These are phyloP conservation scores for Petasospora fabianii DNA, from an alignment of 1,139 yeast genomes.

Conservation along the genomic window DNA sequence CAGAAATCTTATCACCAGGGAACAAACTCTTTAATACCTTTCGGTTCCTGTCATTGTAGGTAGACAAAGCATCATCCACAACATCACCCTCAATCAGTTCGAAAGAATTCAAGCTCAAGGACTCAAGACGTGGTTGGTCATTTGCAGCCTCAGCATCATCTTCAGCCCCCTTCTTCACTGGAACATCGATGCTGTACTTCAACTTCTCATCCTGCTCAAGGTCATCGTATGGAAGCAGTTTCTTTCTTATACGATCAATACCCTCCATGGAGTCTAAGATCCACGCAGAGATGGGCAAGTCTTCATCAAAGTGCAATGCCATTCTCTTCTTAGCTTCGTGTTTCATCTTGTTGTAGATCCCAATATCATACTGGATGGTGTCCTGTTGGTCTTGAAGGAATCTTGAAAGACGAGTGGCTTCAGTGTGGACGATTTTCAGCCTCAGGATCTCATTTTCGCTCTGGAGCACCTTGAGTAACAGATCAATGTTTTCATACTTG, in stretches of 20 bases:
- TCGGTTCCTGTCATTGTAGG: conserved; percentile 65
- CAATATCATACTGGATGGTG: conserved; percentile 46
- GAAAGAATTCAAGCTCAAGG: conserved; percentile 35
- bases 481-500: conserved; percentile 38
- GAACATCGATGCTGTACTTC: conserved; percentile 29
- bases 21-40: conserved; percentile 65
- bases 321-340: conserved; percentile 41
- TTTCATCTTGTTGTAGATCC: conserved; percentile 45
- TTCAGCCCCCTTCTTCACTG: conserved; percentile 9
- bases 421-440: conserved; percentile 43
- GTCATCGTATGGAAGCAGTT: conserved; percentile 52
- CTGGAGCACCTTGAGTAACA: conserved; percentile 28
- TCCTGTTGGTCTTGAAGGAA: conserved; percentile 63
- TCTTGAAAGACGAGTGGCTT: conserved; percentile 46
- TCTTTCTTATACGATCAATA: conserved; percentile 56
- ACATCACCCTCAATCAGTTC: conserved; percentile 44
- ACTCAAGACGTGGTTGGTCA: conserved; percentile 16
- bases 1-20: conserved; percentile 66
- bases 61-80: conserved; percentile 28
- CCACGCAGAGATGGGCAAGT: conserved; percentile 32
- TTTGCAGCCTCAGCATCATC: conserved; percentile 6
- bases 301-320: conserved; percentile 26
- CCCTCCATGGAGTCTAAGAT: conserved; percentile 66
- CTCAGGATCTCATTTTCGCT: conserved; percentile 47
- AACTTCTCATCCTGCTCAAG: conserved; percentile 42